These are phyloP conservation scores for Amaranthus cruentus DNA, from an alignment of 148 eudicot genomes.

Conservation along the genomic window DNA sequence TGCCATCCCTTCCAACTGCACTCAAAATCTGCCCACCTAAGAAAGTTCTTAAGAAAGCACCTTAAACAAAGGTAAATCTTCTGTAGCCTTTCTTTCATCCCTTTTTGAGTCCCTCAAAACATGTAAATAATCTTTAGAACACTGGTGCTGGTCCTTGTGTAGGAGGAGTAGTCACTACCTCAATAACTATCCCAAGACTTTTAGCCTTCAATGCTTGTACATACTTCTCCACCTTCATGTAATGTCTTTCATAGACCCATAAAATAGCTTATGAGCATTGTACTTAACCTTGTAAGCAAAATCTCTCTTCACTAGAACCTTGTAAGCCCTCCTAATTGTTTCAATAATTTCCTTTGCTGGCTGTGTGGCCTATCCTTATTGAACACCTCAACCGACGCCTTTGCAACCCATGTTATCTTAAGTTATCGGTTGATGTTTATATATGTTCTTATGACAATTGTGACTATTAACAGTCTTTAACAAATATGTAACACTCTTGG, in stretches of 20 bases:
- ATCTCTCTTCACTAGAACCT: background rate
- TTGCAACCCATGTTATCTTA: too few relatives aligned
- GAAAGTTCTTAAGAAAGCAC: background rate
- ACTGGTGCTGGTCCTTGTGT: background rate
- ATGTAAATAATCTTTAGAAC: background rate
- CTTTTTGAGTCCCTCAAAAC: background rate
- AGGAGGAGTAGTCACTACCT: too few relatives aligned
- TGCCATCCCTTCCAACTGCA: conserved; percentile 3
- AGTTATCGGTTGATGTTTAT: too few relatives aligned
- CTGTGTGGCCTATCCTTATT: background rate
- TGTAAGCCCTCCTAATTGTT: background rate
- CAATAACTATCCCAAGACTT: too few relatives aligned
- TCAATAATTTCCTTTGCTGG: background rate
- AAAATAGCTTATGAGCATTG: background rate
- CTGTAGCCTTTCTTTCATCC: background rate
- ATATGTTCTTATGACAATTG: too few relatives aligned
- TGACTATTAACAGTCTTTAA: too few relatives aligned
- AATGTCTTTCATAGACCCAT: background rate
- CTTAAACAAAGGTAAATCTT: background rate
- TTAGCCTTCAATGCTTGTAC: background rate
- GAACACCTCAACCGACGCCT: background rate
- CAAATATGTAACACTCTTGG: too few relatives aligned
- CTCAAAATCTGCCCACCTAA: background rate
- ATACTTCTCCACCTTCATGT: background rate
- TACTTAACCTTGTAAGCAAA: background rate